Evolutionary conservation across 345 rosid genomes (phyloP), one percentile per base, ranked within the genome.

Genomic region (Aquilaria yunnanensis): DNA sequence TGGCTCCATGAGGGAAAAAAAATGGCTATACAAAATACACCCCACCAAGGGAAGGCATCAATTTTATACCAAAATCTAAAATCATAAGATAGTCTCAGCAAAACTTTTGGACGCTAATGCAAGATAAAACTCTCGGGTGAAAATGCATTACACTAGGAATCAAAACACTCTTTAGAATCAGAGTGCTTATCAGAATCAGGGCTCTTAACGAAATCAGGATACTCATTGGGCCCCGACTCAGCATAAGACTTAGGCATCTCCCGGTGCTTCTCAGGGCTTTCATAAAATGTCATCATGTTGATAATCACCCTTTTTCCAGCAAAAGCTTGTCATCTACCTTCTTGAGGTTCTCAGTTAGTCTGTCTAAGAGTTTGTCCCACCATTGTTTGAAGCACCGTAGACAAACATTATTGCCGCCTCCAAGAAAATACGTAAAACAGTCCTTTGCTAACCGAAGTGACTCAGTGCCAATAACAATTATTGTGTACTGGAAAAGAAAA

Each of bases 391-490:
- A 80, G 60, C 80, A 65, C 59, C 60, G 71, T 60, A 92, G 62
- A 30, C 96, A 92, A 61, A 76, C 73, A 70, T 90, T 92, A 80
- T 74, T 68, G 11, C 64, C 73, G 34, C 79, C 83, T 29, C 78
- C 77, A 48, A 63, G 54, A 16, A 87, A 80, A 65, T 61, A 92
- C 74, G 73, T 82, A 30, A 92, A 48, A 75, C 77, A 89, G 69
- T 92, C 98, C 75, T 72, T 87, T 12, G 73, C 90, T 43, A 89
- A 80, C 59, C 76, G 82, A 59, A 71, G 46, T 67, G 87, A 58
- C 77, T 89, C 96, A 79, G 79, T 85, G 4, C 96, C 98, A 49
- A 50, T 65, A 33, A 92, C 74, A 60, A 87, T 84, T 72, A 82
- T 82, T 23, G 75, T 57, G 56, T 92, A 92, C 96, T 92, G 83